Base-by-base conservation (phyloP, 2,329 filamentous ascomycete genomes). In the Chaetomium sp. region DNA sequence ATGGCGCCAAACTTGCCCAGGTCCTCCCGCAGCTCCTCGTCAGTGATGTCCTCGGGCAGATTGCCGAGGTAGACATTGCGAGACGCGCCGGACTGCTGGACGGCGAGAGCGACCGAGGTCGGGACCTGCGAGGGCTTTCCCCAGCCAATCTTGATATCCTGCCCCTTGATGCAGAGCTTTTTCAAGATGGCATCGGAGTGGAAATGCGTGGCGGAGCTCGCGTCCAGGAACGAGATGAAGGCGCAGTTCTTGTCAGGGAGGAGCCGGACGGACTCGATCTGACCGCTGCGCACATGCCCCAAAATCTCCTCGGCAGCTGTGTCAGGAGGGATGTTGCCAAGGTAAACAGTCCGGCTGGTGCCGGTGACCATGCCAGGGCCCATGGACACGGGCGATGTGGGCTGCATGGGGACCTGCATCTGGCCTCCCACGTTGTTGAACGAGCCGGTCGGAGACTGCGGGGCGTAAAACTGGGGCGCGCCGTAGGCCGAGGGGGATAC, bases 101-200 rank as follows among this genome's bases (percentile, higher is more conserved):
- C 95, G 55, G 95, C 94, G 64, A 98, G 83, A n/a, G 93, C 93
- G 55, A 99, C 95, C 2, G 95, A 98, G 2, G 94, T 98, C 3
- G 95, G 95, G 0, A 99, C 95, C 78, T 97, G 94, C 3, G 95
- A 98, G 35, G 95, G 94, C 81, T 99, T 99, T 69, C 95, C 95
- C 95, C 95, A 99, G 68, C 95, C 95, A 73, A 99, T 93, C 84
- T 99, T 99, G 83, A 99, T 97, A 77, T 99, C 95, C 82, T 98
- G 95, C 29, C 94, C 94, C 80, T 96, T 93, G 82, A 99, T 96
- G 73, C 93, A 93, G 76, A 99, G 87, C 85, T 98, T 99, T 85
- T 99, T 99, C 85, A 99, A 86, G 80, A 99, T 99, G 71, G 95
- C 95, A 83, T 99, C 95, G 23, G 95, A 99, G 83, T 99, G 95